phyloP scores from a whole-genome alignment of 495 filamentous ascomycete genomes.

The Lasiosphaeria ovina region DNA sequence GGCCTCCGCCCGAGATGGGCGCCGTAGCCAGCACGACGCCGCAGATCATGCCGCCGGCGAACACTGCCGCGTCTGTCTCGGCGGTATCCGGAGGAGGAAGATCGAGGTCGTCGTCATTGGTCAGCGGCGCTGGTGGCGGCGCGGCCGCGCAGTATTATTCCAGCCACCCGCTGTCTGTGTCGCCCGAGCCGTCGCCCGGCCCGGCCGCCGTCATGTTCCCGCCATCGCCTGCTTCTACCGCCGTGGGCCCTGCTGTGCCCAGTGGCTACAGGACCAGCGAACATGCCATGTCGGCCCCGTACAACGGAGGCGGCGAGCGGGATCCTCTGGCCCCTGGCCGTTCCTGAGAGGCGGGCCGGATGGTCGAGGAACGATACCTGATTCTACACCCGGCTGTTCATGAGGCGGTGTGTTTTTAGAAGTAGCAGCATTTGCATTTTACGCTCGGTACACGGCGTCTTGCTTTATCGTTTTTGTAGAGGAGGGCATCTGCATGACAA shows the following conservation, averaged over 20 bases:
- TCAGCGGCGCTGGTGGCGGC: neutral
- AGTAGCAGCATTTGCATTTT: no score
- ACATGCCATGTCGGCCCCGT: slow-evolving; percentile 1
- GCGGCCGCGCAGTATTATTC: neutral
- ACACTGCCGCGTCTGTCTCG: neutral
- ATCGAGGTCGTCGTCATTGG: no score
- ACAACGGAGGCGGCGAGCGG: neutral
- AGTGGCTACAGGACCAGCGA: neutral
- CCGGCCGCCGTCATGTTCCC: slow-evolving; percentile 6
- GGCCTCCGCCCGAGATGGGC: neutral
- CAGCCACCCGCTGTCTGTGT: neutral
- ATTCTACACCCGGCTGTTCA: no score
- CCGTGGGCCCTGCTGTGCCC: neutral
- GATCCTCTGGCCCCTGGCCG: neutral
- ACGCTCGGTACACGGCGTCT: no score
- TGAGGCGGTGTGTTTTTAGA: no score
- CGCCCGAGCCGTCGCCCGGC: slow-evolving; percentile 7
- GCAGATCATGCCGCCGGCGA: neutral
- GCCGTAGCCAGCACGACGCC: neutral
- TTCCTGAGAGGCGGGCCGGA: neutral
- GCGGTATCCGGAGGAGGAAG: neutral
- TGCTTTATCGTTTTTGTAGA: no score
- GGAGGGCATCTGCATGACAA: no score
- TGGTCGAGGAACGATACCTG: no score
- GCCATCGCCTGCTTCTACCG: neutral